Percentiles rank a stretch among this genome's conserved stretches.
Evolutionary conservation across 1,139 yeast species (phyloP).

Genomic region (Sugiyamaella xylanicola): DNA sequence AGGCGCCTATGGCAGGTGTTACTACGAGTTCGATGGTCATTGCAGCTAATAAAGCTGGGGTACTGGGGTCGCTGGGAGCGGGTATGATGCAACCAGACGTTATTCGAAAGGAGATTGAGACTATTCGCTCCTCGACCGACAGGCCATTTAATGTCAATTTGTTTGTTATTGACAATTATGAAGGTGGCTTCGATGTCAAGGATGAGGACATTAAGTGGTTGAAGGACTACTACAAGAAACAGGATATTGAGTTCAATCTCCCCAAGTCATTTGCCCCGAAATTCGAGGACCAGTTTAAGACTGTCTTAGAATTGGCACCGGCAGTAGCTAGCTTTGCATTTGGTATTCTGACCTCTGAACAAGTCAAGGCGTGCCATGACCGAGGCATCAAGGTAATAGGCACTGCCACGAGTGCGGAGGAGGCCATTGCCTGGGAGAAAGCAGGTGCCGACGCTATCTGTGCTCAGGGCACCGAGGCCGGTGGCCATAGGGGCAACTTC

Average conservation of each 20-base stretch:
- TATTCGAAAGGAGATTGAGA: constrained; percentile 25
- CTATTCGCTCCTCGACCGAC: constrained; percentile 23
- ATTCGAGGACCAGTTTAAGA: constrained; percentile 29
- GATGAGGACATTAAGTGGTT: constrained; percentile 25
- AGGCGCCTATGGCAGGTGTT: constrained; percentile 57
- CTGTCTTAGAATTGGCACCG: constrained; percentile 36
- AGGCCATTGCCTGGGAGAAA: constrained; percentile 42
- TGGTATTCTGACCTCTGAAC: constrained; percentile 43
- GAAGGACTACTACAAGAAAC: constrained; percentile 20
- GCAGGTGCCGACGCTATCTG: constrained; percentile 48
- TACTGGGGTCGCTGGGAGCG: constrained; percentile 51
- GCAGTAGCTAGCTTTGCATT: constrained; percentile 50
- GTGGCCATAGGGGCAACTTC: constrained; percentile 55
- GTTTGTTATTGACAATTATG: constrained; percentile 34
- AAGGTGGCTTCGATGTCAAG: constrained; percentile 20
- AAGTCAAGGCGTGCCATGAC: constrained; percentile 40
- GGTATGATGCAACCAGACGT: constrained; percentile 42
- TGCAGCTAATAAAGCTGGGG: constrained; percentile 47
- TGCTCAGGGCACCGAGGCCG: constrained; percentile 56
- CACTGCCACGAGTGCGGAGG: constrained; percentile 49
- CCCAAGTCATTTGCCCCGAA: constrained; percentile 27
- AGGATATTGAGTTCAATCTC: constrained; percentile 22
- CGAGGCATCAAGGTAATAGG: constrained; percentile 45
- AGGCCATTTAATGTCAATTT: constrained; percentile 47
- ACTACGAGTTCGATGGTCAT: constrained; percentile 47